Conservation (phyloP, 352 stramenopile species). For the Globisporangium orthogonon region DNA sequence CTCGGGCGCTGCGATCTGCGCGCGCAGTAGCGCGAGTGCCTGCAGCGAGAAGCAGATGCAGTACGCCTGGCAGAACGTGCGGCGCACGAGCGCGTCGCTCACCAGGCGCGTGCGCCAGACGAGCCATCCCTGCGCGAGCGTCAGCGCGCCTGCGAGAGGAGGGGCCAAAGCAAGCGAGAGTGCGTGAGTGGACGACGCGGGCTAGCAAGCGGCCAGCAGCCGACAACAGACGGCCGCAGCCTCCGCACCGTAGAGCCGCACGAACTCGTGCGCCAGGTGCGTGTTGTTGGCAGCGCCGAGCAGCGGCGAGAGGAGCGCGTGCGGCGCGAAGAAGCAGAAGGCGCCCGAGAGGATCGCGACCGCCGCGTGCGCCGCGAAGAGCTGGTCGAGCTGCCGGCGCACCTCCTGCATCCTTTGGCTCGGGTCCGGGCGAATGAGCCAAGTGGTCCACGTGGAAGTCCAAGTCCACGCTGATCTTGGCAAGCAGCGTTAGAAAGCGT, state of each 20-base stretch:
- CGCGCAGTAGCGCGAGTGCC: constrained; percentile 58
- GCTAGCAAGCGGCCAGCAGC: neutral
- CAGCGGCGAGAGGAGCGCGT: constrained; percentile 75
- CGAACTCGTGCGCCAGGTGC: constrained; percentile 82
- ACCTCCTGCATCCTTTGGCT: constrained; percentile 35
- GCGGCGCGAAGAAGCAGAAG: constrained; percentile 72
- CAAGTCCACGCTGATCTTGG: neutral
- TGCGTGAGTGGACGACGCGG: neutral
- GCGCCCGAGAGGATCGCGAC: constrained; percentile 57
- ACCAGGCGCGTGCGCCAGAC: constrained; percentile 84
- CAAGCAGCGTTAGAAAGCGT: neutral
- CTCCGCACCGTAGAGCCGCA: constrained; percentile 71
- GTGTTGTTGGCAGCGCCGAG: constrained; percentile 72
- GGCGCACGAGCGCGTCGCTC: constrained; percentile 75
- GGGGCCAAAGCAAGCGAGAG: neutral
- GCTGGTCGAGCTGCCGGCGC: constrained; percentile 70
- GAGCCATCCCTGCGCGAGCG: constrained; percentile 79
- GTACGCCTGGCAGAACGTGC: constrained; percentile 86
- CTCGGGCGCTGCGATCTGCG: constrained; percentile 62
- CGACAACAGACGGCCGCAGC: neutral
- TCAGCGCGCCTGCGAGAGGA: constrained; percentile 47
- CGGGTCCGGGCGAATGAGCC: neutral
- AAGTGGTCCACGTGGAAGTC: too few relatives aligned
- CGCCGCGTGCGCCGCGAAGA: constrained; percentile 73
- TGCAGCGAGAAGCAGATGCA: constrained; percentile 85